Evolutionary conservation across 306 rosid species (phyloP).

Genomic region (Casuarina glauca): DNA sequence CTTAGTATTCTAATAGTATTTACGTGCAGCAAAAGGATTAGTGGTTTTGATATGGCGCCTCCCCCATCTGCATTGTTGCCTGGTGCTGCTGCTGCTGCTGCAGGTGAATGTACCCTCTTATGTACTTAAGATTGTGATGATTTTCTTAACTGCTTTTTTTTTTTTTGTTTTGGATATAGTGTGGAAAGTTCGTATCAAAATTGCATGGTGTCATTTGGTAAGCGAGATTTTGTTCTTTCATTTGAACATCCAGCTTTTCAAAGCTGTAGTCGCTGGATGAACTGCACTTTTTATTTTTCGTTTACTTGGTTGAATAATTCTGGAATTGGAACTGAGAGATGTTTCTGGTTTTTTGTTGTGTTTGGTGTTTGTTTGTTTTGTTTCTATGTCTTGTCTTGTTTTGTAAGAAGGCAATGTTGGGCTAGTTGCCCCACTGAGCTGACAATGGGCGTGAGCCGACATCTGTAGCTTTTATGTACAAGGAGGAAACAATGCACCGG

Average conservation of each 20-base stretch:
- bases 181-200: constrained; percentile 90
- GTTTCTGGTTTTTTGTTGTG: constrained; percentile 93
- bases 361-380: constrained; percentile 98
- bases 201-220: constrained; percentile 92
- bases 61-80: constrained; percentile 84
- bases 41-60: constrained; percentile 99
- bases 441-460: constrained; percentile 99
- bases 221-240: constrained; percentile 71
- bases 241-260: constrained; percentile 47
- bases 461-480: constrained; percentile 98
- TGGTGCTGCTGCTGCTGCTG: constrained; percentile 48
- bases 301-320: constrained; percentile 77
- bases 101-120: constrained; percentile 63
- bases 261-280: constrained; percentile 52
- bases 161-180: constrained; percentile 64
- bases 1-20: constrained; percentile 38
- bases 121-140: constrained; percentile 29
- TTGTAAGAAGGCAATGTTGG: constrained; percentile 99
- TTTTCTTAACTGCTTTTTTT: constrained; percentile 66
- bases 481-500: constrained; percentile 96
- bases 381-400: constrained; percentile 93
- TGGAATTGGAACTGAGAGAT: constrained; percentile 97
- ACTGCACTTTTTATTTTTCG: constrained; percentile 45
- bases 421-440: constrained; percentile 99
- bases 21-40: constrained; percentile 87